Evolutionary conservation across 768 basidiomycete genomes (phyloP).

Genomic region (Trametopsis cervina): DNA sequence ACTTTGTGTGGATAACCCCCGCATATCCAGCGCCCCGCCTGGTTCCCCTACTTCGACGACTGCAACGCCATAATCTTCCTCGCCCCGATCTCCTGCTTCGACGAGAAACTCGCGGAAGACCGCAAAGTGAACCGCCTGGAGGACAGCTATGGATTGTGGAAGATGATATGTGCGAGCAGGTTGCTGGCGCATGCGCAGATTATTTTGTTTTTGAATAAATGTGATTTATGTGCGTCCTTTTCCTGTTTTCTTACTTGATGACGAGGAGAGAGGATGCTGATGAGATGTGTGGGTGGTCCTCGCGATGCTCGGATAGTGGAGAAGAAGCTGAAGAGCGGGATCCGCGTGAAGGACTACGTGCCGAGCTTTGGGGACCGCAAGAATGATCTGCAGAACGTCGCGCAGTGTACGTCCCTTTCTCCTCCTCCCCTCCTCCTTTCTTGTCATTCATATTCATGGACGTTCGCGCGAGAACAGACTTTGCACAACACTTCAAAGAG

Average conservation of each 20-base stretch:
- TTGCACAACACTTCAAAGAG: slow-evolving; percentile 76
- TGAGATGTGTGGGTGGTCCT: no score
- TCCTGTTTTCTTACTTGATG: not conserved
- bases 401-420: slow-evolving; percentile 48
- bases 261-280: not conserved
- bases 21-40: slow-evolving; percentile 38
- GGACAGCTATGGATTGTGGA: slow-evolving; percentile 27
- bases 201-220: slow-evolving; percentile 40
- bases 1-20: not conserved
- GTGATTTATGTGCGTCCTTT: slow-evolving; percentile 38
- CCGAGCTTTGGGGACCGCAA: slow-evolving; percentile 68
- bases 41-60: slow-evolving; percentile 82
- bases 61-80: slow-evolving; percentile 85
- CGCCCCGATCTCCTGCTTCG: slow-evolving; percentile 73
- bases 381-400: slow-evolving; percentile 63
- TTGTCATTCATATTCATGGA: not conserved
- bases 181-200: slow-evolving; percentile 25
- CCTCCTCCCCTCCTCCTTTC: not conserved
- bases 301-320: slow-evolving; percentile 54
- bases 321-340: slow-evolving; percentile 63
- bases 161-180: slow-evolving; percentile 23
- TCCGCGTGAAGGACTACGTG: slow-evolving; percentile 59
- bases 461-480: no score
- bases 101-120: slow-evolving; percentile 73
- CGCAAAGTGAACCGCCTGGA: slow-evolving; percentile 60